A percentile compares a stretch with the other conserved stretches of the same genome.
These are phyloP conservation scores for Durio zibethinus DNA, from an alignment of 345 rosid genomes.

Conservation along the genomic window DNA sequence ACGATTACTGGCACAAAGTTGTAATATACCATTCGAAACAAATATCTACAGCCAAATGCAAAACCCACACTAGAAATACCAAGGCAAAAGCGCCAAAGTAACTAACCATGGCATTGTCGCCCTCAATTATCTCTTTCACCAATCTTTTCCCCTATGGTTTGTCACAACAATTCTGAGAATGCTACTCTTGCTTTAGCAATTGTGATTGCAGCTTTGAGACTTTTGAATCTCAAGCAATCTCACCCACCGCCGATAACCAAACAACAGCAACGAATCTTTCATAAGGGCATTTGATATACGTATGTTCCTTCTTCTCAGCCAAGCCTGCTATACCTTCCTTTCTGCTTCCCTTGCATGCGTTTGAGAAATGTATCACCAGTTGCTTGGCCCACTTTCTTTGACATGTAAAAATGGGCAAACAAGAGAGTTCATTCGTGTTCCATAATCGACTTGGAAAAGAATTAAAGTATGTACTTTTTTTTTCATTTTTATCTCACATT, in stretches of 20 bases:
- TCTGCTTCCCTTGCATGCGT: slow-evolving; percentile 72
- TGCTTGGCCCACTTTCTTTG: background rate
- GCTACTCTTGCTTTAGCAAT: slow-evolving; percentile 4
- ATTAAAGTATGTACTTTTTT: background rate
- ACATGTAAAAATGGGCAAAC: background rate
- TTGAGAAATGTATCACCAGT: slow-evolving; percentile 28
- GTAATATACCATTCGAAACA: background rate
- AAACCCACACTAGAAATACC: slow-evolving; percentile 50
- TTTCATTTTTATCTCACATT: background rate
- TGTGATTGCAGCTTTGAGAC: slow-evolving; percentile 28
- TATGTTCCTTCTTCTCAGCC: slow-evolving; percentile 37
- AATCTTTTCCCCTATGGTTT: background rate
- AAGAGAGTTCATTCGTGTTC: background rate
- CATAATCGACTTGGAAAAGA: too few relatives aligned
- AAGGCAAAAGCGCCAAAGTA: slow-evolving; percentile 38
- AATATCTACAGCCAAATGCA: slow-evolving; percentile 31
- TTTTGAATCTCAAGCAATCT: slow-evolving; percentile 50
- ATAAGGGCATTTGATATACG: slow-evolving; percentile 30
- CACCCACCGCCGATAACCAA: slow-evolving; percentile 47
- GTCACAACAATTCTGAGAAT: background rate
- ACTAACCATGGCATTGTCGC: slow-evolving; percentile 28
- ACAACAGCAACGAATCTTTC: slow-evolving; percentile 37
- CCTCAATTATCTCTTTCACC: background rate
- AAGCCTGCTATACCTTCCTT: slow-evolving; percentile 36
- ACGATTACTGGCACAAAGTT: background rate